phyloP scores from a whole-genome alignment of 352 stramenopile genomes.

The Phytopythium montanum region DNA sequence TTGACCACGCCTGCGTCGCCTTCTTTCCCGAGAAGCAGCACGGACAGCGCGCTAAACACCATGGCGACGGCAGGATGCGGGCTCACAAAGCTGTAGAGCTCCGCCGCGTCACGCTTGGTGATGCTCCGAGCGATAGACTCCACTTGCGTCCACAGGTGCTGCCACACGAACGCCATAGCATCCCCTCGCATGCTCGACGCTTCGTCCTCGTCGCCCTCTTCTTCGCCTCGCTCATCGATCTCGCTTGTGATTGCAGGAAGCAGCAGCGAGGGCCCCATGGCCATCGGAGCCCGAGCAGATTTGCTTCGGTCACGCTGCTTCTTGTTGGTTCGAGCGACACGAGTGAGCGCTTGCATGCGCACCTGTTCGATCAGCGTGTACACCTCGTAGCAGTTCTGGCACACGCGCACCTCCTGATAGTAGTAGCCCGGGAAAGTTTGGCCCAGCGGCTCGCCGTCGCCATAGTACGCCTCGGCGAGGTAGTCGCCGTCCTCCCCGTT shows the following conservation, averaged over 20 bases:
- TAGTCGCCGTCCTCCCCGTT: conserved; percentile 76
- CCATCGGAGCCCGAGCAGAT: not conserved
- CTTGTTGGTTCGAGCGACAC: conserved; percentile 27
- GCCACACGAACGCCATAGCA: conserved; percentile 19
- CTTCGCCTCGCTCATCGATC: conserved; percentile 15
- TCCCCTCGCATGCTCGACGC: not conserved
- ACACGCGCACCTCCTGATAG: conserved; percentile 80
- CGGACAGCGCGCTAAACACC: conserved; percentile 57
- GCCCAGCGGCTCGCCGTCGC: conserved; percentile 67
- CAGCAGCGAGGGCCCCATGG: not conserved
- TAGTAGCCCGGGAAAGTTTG: conserved; percentile 79
- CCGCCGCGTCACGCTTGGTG: conserved; percentile 67
- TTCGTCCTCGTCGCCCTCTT: conserved; percentile 1
- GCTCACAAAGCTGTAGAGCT: conserved; percentile 79
- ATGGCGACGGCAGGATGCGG: conserved; percentile 76
- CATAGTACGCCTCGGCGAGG: conserved; percentile 69
- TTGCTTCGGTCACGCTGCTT: conserved; percentile 12
- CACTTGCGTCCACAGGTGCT: conserved; percentile 34
- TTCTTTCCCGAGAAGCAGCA: conserved; percentile 46
- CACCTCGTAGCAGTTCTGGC: conserved; percentile 71
- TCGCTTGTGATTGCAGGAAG: conserved; percentile 1
- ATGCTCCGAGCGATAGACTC: conserved; percentile 20
- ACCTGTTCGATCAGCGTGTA: conserved; percentile 77
- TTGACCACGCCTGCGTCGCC: conserved; percentile 45
- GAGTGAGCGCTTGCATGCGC: conserved; percentile 56